A percentile compares a stretch with the other conserved stretches of the same genome.
These are phyloP conservation scores for Alternaria consortialis DNA, from an alignment of 2,329 filamentous ascomycete genomes.

Conservation along the genomic window DNA sequence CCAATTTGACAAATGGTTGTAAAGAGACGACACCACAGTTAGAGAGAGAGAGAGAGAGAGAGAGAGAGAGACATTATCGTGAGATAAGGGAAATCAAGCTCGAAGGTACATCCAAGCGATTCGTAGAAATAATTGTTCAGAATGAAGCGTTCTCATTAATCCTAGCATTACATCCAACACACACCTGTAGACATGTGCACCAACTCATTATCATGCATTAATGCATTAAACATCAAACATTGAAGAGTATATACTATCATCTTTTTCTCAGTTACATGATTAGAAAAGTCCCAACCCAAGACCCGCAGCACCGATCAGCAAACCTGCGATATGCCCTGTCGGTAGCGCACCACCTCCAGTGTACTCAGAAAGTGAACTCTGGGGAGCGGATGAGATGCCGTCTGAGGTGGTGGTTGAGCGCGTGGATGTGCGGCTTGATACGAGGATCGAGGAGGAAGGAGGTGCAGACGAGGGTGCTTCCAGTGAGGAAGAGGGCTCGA, in stretches of 20 bases:
- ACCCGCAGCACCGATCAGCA: constrained; percentile 37
- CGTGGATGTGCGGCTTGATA: constrained; percentile 20
- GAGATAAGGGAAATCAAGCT: too few relatives aligned
- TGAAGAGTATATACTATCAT: neutral
- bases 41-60: neutral
- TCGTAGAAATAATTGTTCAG: neutral
- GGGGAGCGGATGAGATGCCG: constrained; percentile 9
- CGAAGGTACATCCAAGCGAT: neutral
- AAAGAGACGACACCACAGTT: neutral
- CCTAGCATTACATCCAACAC: constrained; percentile 11
- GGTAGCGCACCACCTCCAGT: constrained; percentile 29
- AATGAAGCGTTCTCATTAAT: neutral
- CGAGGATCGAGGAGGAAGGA: constrained; percentile 1
- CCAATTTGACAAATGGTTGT: neutral
- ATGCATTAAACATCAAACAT: constrained; percentile 13
- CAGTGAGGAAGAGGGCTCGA: neutral
- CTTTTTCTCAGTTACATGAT: neutral
- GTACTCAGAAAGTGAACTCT: constrained; percentile 16
- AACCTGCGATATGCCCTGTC: constrained; percentile 27
- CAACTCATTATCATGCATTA: neutral
- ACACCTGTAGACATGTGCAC: constrained; percentile 3
- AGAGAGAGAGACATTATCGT: neutral
- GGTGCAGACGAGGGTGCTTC: neutral
- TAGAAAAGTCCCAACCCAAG: constrained; percentile 36
- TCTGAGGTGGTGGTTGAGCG: constrained; percentile 15